Evolutionary conservation across 495 filamentous ascomycete genomes (phyloP), one percentile per base, ranked within the genome.

Genomic region (Penicillium mononematosum): DNA sequence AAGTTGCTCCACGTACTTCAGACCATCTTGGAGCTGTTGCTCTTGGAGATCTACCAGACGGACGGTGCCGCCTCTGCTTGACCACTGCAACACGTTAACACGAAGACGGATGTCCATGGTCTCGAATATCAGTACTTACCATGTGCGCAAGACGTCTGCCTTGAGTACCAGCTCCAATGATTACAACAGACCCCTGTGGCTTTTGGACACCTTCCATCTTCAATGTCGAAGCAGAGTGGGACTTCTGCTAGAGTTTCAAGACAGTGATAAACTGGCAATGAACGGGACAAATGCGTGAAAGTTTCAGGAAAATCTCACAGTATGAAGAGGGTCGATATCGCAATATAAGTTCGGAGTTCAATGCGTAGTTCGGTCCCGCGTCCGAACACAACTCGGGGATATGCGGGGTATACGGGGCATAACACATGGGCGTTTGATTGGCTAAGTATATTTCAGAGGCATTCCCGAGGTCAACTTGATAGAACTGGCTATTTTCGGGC

Each of bases 151-250:
- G 64, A 8, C 73, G 55, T 45, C 64, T 56, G 9, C 73, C 73
- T 59, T 76, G 73, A 27, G 65, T 69, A 12, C 73, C 73, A n/a
- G 73, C 73, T 4, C 73, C 73, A 5, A 75, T 50, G 25, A 74
- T 67, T 32, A 61, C 55, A 16, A 61, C 59, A 4, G 59, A 61
- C 17, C 59, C 59, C 16, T 45, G n/a, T 5, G 58, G 53, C 16
- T 39, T 42, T 46, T 46, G 53, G 3, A 32, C 11, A 5, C 7
- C 45, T 42, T 47, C 36, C 44, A 59, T 32, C 2, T 34, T 58
- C 14, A 25, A 52, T 52, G 36, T 48, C 25, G 9, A 12, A 29
- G 9, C n/a, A 29, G 25, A 20, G 16, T 47, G 25, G 25, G 27
- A 11, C n/a, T 10, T 20, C 7, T 6, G 14, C 11, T 14, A 4